Evolutionary conservation across 495 filamentous ascomycete genomes (phyloP), one percentile per base, ranked within the genome.

Genomic region (Rhypophila decipiens): DNA sequence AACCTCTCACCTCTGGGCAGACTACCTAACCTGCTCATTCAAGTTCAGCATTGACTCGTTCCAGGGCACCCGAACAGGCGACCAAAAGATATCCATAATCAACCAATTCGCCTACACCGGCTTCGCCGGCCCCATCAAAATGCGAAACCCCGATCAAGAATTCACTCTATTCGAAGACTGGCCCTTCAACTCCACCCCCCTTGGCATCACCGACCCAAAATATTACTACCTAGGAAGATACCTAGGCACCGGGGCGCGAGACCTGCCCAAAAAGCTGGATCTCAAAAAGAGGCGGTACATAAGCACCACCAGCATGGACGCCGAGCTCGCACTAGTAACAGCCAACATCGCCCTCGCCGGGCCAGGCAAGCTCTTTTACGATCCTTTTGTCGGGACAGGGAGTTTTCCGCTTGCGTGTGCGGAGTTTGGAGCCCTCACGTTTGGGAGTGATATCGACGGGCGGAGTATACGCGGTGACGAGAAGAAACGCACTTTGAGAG

Each of bases 261-360:
- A 84, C 21, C 61, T 81, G n/a, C 73, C 90, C 17, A 68, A 76
- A 20, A 85, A 77, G 48, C 90, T 93, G 55, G 88, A 90, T 58
- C 72, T 99, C 11, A 99, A 99, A 69, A 95, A 93, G 65, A 77
- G 93, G 5, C 70, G 72, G 35, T 97, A 97, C 60, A 96, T 99
- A 57, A 87, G 85, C 57, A 97, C 90, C 0, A 99, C 93, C 0
- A 88, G 85, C 11, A 96, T 99, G 90, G 93, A 97, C 63, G 84
- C 94, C 0, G 94, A 96, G 60, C 71, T 99, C 34, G 84, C 87
- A 20, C 79, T 99, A 2, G 72, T 99, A 20, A 97, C 90, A 0
- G 90, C 90, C 1, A 99, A 99, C 61, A 78, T 99, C 42, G 84
- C 88, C 0, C 79, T 85, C 12, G 87, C 89, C 1, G 85, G 70